These are phyloP conservation scores for Talaromyces trachyspermus DNA, from an alignment of 495 filamentous ascomycete species.

Conservation along the genomic window DNA sequence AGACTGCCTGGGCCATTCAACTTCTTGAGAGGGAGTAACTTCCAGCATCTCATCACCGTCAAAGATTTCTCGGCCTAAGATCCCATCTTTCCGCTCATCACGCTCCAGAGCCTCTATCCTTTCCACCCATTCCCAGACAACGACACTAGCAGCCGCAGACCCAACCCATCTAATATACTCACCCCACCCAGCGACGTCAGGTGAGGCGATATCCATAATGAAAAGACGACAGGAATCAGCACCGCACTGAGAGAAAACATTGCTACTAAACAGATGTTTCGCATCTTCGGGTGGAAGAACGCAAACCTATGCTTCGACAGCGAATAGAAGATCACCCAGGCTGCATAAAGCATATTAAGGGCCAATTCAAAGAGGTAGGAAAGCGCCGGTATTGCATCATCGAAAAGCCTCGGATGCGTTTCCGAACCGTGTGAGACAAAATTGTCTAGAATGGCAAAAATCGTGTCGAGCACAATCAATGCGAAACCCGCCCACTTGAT, in stretches of 20 bases:
- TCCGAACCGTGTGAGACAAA: slow-evolving; percentile 59
- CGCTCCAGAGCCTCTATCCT: slow-evolving; percentile 94
- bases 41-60: slow-evolving; percentile 97
- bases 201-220: slow-evolving; percentile 82
- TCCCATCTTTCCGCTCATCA: slow-evolving; percentile 93
- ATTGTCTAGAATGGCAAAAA: slow-evolving; percentile 82
- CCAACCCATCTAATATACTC: slow-evolving; percentile 98
- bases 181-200: slow-evolving; percentile 87
- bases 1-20: slow-evolving; percentile 42
- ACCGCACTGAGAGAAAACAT: slow-evolving; percentile 70
- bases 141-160: slow-evolving; percentile 88
- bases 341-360: slow-evolving; percentile 81
- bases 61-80: slow-evolving; percentile 88
- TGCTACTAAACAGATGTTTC: slow-evolving; percentile 82
- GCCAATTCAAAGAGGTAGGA: slow-evolving; percentile 91
- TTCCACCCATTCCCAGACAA: slow-evolving; percentile 99
- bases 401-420: slow-evolving; percentile 62
- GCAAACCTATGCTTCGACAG: slow-evolving; percentile 88
- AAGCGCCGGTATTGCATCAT: slow-evolving; percentile 84
- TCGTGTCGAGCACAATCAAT: slow-evolving; percentile 80
- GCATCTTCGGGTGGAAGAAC: slow-evolving; percentile 89
- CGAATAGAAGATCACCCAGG: slow-evolving; percentile 94
- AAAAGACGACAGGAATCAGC: slow-evolving; percentile 93
- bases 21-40: slow-evolving; percentile 53
- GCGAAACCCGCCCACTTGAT: slow-evolving; percentile 98